phyloP scores from a whole-genome alignment of 2,329 filamentous ascomycete species.

The Aspergillus luchuensis region DNA sequence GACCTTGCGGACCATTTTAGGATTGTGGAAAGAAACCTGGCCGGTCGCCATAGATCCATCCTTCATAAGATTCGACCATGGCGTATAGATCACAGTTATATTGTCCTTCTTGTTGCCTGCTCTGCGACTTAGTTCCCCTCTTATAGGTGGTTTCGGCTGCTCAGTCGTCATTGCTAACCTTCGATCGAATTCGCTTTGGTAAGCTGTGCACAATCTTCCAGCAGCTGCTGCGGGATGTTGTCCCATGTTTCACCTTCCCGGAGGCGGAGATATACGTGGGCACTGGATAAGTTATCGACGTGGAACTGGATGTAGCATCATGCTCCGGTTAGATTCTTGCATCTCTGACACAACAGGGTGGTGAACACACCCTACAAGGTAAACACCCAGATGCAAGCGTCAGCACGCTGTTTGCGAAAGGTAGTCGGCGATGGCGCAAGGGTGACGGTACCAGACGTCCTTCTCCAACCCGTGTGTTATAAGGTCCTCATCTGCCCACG shows the following conservation, averaged over 20 bases:
- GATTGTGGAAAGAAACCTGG: constrained; percentile 92
- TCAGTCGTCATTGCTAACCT: constrained; percentile 53
- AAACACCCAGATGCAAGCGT: neutral
- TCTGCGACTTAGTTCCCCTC: constrained; percentile 19
- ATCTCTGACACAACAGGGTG: neutral
- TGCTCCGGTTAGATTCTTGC: neutral
- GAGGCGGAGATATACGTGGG: constrained; percentile 92
- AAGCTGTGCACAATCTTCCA: constrained; percentile 90
- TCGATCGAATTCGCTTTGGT: constrained; percentile 99
- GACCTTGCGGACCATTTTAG: constrained; percentile 76
- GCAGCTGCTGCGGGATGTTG: constrained; percentile 68
- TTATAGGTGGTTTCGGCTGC: neutral
- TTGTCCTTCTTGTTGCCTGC: constrained; percentile 98
- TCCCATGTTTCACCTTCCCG: constrained; percentile 81
- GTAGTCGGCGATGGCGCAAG: neutral
- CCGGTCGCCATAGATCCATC: constrained; percentile 94
- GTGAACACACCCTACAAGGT: constrained; percentile 35
- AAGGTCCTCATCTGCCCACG: constrained; percentile 78
- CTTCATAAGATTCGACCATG: constrained; percentile 95
- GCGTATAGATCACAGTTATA: constrained; percentile 93
- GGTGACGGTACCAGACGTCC: constrained; percentile 75
- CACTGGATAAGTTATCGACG: constrained; percentile 94
- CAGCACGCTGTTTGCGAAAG: neutral
- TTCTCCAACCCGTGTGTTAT: constrained; percentile 94
- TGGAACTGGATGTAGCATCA: constrained; percentile 68